A percentile compares a stretch with the other conserved stretches of the same genome.
Conservation (phyloP, 140 eudicot genomes). For the Anethum foeniculum region DNA sequence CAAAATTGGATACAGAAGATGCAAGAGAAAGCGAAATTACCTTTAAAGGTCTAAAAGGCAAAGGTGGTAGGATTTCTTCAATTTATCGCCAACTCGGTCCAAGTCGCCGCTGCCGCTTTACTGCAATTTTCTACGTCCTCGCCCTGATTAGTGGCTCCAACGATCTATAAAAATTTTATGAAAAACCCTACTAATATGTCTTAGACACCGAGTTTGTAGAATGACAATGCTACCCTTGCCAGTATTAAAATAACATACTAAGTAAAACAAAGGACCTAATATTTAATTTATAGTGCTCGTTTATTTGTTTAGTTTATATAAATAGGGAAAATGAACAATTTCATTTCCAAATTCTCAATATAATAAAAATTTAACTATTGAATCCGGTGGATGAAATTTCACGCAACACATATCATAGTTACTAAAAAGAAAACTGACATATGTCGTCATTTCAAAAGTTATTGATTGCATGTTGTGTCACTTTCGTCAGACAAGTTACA, state of each 20-base stretch:
- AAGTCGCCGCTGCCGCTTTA: neutral
- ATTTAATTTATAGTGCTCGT: neutral
- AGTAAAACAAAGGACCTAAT: neutral
- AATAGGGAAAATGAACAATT: neutral
- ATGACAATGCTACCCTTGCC: neutral
- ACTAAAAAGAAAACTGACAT: neutral
- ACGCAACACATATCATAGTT: neutral
- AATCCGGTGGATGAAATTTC: neutral
- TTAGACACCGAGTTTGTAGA: neutral
- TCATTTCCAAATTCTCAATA: neutral
- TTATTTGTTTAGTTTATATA: neutral
- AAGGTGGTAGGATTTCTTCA: neutral
- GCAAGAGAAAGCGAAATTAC: neutral
- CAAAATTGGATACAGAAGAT: neutral
- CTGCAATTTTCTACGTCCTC: neutral
- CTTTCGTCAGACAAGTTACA: neutral
- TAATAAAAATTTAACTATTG: neutral
- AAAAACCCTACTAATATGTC: conserved; percentile 3
- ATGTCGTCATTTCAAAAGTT: neutral
- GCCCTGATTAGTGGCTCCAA: conserved; percentile 1
- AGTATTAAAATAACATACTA: neutral
- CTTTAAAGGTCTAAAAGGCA: neutral
- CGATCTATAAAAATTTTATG: neutral
- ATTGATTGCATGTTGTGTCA: neutral
- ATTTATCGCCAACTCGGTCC: neutral